phyloP scores from a whole-genome alignment of 129 eudicot genomes.

The Helichrysum umbraculigerum region DNA sequence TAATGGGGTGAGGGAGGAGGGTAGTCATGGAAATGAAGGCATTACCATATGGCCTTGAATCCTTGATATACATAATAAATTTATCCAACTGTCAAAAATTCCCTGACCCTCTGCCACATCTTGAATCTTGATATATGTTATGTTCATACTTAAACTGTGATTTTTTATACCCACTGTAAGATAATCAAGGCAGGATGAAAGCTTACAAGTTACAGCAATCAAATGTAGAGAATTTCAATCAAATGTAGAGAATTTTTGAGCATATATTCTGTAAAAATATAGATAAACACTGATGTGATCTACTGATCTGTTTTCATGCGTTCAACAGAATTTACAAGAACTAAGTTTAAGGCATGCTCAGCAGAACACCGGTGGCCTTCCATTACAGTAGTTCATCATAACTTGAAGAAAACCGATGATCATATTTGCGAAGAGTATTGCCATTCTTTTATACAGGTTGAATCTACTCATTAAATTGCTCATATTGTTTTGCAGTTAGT shows the following conservation, averaged over 20 bases:
- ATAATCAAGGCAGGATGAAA: neutral
- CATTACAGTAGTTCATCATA: constrained; percentile 32
- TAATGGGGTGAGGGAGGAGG: neutral
- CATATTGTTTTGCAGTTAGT: constrained; percentile 29
- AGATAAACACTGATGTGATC: constrained; percentile 12
- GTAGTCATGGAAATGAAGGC: neutral
- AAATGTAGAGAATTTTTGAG: neutral
- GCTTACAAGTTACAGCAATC: neutral
- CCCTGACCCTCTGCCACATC: neutral
- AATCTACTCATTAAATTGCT: constrained; percentile 25
- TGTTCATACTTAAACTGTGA: neutral
- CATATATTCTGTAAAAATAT: neutral
- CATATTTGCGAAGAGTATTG: constrained; percentile 22
- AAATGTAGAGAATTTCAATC: neutral
- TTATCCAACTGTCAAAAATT: neutral
- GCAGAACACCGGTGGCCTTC: constrained; percentile 22
- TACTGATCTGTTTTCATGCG: constrained; percentile 3
- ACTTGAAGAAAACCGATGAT: constrained; percentile 30
- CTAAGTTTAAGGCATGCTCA: constrained; percentile 44
- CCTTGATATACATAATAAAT: neutral
- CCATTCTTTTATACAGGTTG: constrained; percentile 38
- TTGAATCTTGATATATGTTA: constrained; percentile 3
- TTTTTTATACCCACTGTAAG: neutral
- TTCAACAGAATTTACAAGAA: constrained; percentile 50
- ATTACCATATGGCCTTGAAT: neutral